A percentile compares a stretch with the other conserved stretches of the same genome.
phyloP scores from a whole-genome alignment of 2,329 filamentous ascomycete species.

The Cladosporium sp. region DNA sequence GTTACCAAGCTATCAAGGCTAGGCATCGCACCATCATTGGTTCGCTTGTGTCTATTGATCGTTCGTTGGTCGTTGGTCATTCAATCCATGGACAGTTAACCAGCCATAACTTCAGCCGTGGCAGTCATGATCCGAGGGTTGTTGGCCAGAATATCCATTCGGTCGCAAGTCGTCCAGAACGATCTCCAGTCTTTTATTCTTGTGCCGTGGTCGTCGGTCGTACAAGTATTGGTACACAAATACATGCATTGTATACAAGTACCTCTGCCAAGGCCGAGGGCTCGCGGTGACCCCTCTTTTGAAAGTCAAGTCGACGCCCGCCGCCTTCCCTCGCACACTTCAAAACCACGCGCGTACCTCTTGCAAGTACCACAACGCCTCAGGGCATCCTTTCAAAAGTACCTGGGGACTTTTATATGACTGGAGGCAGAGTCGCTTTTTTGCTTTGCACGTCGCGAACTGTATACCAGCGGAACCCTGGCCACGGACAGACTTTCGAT shows the following conservation, averaged over 20 bases:
- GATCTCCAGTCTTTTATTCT: not conserved
- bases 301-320: not conserved
- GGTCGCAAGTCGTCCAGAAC: not conserved
- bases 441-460: conserved; percentile 4
- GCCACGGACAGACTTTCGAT: not conserved
- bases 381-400: conserved; percentile 1
- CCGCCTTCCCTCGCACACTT: not conserved
- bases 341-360: not conserved
- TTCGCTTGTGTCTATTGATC: not conserved
- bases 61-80: not conserved
- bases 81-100: not conserved
- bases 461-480: conserved; percentile 12
- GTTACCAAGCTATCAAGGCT: not conserved
- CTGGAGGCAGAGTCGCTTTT: conserved; percentile 13
- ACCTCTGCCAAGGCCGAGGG: conserved; percentile 3
- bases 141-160: not conserved
- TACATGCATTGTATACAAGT: not conserved
- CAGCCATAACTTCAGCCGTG: not conserved
- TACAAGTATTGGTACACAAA: not conserved
- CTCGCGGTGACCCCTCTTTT: not conserved
- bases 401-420: conserved; percentile 11
- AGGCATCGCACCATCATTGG: not conserved
- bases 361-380: not conserved
- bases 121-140: not conserved
- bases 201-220: not conserved